Evolutionary conservation across 768 basidiomycete genomes (phyloP).

Genomic region (Favolaschia claudopus): DNA sequence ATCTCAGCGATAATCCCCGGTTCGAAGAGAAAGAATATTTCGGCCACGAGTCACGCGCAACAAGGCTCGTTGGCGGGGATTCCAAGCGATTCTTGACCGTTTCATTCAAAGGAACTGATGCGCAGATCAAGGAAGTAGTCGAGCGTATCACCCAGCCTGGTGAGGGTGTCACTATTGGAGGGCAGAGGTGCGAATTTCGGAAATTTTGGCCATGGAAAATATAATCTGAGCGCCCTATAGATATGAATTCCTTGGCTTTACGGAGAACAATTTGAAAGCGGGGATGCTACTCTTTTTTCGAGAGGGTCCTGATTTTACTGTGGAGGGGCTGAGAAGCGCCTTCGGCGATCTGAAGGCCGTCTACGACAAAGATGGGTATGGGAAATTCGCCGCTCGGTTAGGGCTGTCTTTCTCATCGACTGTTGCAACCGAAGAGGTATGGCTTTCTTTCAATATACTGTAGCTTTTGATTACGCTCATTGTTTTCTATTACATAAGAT

Average conservation of each 20-base stretch:
- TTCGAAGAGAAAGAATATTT: no score
- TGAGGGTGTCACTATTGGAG: neutral
- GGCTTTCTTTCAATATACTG: neutral
- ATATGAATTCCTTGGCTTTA: slow-evolving; percentile 27
- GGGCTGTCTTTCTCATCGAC: slow-evolving; percentile 35
- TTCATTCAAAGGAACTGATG: no score
- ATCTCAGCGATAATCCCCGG: no score
- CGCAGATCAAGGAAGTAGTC: slow-evolving; percentile 8
- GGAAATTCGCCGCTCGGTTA: slow-evolving; percentile 32
- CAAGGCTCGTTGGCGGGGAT: no score
- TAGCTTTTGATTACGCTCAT: neutral
- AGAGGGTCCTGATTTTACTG: slow-evolving; percentile 22
- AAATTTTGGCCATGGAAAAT: neutral
- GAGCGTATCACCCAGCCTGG: slow-evolving; percentile 7
- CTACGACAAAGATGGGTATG: slow-evolving; percentile 26
- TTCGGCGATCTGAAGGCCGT: slow-evolving; percentile 31
- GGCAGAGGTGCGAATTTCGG: slow-evolving; percentile 5
- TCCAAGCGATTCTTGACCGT: no score
- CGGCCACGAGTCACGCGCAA: no score
- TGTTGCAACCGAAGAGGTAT: slow-evolving; percentile 15
- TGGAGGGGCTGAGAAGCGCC: slow-evolving; percentile 15
- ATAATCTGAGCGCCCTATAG: slow-evolving; percentile 1
- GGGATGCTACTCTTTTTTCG: slow-evolving; percentile 27
- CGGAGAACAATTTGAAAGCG: slow-evolving; percentile 26
- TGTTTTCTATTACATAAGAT: slow-evolving; percentile 16